A percentile compares a stretch with the other conserved stretches of the same genome.
Evolutionary conservation across 371 early-diverging fungal species (phyloP).

Genomic region (Mortierella sp.): DNA sequence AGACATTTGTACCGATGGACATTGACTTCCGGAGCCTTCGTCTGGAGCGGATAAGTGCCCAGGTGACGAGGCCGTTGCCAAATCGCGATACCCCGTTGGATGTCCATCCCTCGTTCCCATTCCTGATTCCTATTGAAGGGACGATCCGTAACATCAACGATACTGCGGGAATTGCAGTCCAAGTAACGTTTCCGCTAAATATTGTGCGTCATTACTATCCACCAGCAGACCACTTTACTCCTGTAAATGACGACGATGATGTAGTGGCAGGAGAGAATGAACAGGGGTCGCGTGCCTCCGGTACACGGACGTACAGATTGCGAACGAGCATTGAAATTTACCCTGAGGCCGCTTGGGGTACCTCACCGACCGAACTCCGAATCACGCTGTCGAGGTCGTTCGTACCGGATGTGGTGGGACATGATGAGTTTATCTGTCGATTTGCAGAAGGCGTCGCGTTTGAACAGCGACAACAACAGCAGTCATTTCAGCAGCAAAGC

Average conservation of each 20-base stretch:
- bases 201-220: constrained; percentile 49
- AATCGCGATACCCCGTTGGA: constrained; percentile 45
- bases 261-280: neutral
- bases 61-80: constrained; percentile 22
- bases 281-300: neutral
- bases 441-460: constrained; percentile 45
- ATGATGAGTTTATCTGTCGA: constrained; percentile 55
- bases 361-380: constrained; percentile 30
- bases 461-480: constrained; percentile 28
- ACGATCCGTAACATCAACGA: constrained; percentile 28
- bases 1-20: constrained; percentile 46
- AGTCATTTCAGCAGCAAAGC: neutral
- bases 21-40: constrained; percentile 18
- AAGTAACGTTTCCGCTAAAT: constrained; percentile 39
- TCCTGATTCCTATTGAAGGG: constrained; percentile 42
- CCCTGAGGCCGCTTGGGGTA: constrained; percentile 44
- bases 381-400: constrained; percentile 45
- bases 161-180: constrained; percentile 43
- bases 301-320: constrained; percentile 23
- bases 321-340: constrained; percentile 51
- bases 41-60: constrained; percentile 35
- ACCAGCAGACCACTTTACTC: constrained; percentile 44
- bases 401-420: constrained; percentile 46
- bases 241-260: constrained; percentile 19
- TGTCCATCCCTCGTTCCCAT: constrained; percentile 50